Percentiles rank a stretch among this genome's conserved stretches.
phyloP scores from a whole-genome alignment of 768 basidiomycete genomes.

The Agaricus subrufescens region DNA sequence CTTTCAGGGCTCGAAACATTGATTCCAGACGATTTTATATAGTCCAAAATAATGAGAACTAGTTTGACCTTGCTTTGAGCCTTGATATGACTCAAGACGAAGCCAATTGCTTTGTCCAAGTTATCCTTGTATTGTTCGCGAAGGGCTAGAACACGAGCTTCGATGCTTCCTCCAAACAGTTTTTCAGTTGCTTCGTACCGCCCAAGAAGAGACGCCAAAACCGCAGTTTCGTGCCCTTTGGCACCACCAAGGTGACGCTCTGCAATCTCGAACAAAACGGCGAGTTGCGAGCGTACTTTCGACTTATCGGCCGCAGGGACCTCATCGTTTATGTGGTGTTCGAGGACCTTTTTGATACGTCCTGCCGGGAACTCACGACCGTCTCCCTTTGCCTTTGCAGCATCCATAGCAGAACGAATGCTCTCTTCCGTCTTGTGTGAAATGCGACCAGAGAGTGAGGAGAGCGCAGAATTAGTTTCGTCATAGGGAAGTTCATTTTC shows the following conservation, averaged over 20 bases:
- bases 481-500: conserved; percentile 87
- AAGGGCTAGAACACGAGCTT: conserved; percentile 84
- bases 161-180: conserved; percentile 91
- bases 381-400: conserved; percentile 67
- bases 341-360: conserved; percentile 81
- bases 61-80: conserved; percentile 90
- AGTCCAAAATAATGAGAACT: conserved; percentile 79
- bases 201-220: conserved; percentile 71
- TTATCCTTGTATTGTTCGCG: conserved; percentile 92
- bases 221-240: conserved; percentile 80
- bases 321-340: conserved; percentile 78
- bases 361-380: conserved; percentile 84
- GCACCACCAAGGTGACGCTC: conserved; percentile 79
- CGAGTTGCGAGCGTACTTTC: conserved; percentile 72
- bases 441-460: conserved; percentile 89
- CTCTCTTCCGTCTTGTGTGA: conserved; percentile 86
- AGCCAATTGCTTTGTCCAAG: conserved; percentile 78
- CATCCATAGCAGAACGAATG: conserved; percentile 74
- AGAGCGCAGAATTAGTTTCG: conserved; percentile 77
- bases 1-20: conserved; percentile 75
- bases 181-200: conserved; percentile 86
- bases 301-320: conserved; percentile 76
- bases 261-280: conserved; percentile 66
- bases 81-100: conserved; percentile 95
- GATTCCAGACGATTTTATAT: conserved; percentile 78